phyloP scores from a whole-genome alignment of 1,284 basidiomycete species.

The Pholiota adiposa region DNA sequence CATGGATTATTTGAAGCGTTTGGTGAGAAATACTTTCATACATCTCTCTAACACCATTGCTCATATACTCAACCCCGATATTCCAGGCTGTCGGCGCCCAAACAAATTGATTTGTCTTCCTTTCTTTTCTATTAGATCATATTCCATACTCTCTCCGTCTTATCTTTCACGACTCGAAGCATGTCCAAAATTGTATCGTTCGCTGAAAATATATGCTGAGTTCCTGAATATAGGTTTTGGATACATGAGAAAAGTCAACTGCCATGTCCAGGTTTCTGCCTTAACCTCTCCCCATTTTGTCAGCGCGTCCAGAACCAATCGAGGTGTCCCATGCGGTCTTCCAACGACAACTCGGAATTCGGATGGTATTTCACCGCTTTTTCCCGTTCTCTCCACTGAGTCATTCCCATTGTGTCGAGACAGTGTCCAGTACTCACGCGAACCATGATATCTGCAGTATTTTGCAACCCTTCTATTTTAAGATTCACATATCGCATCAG shows the following conservation, averaged over 20 bases:
- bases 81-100: conserved; percentile 36
- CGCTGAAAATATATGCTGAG: conserved; percentile 14
- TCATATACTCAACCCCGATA: conserved; percentile 1
- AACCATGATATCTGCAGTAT: not conserved
- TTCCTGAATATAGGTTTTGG: conserved; percentile 8
- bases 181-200: conserved; percentile 3
- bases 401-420: not conserved
- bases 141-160: conserved; percentile 8
- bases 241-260: not conserved
- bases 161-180: conserved; percentile 2
- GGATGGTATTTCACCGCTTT: not conserved
- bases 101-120: conserved; percentile 30
- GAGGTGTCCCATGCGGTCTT: not conserved
- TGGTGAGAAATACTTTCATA: conserved; percentile 53
- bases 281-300: not conserved
- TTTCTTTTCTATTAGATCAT: conserved; percentile 6
- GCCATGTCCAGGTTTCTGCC: not conserved
- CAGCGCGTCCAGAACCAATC: not conserved
- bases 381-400: not conserved
- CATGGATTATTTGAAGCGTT: conserved; percentile 92
- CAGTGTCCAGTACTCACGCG: not conserved
- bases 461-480: not conserved
- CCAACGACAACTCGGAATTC: not conserved
- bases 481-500: not conserved
- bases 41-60: not conserved